phyloP scores from a whole-genome alignment of 192 early-diverging fungal genomes.

The Coemansia sp. region DNA sequence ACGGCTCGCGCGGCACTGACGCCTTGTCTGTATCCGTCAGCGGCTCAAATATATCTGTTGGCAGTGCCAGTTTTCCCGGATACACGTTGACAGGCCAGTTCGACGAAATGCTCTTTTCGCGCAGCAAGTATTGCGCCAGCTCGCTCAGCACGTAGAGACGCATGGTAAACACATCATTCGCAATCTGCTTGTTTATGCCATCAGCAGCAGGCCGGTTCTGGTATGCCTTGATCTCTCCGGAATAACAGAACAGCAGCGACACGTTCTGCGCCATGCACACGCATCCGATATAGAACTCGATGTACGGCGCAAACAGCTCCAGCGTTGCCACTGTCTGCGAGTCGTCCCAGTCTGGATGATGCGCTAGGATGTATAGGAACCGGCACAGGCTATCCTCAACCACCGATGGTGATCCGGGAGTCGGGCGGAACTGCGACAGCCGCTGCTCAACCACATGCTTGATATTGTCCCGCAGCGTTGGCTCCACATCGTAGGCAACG shows the following conservation, averaged over 20 bases:
- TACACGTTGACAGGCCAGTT: conserved; percentile 83
- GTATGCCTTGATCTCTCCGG: conserved; percentile 75
- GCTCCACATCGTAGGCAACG: conserved; percentile 85
- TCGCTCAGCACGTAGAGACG: conserved; percentile 85
- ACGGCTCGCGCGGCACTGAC: conserved; percentile 16
- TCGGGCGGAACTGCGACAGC: conserved; percentile 50
- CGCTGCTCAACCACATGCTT: conserved; percentile 62
- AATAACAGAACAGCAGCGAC: conserved; percentile 76
- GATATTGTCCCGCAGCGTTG: conserved; percentile 62
- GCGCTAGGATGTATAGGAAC: conserved; percentile 74
- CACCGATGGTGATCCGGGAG: conserved; percentile 47
- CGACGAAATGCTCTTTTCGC: conserved; percentile 66
- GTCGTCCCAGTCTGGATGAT: conserved; percentile 82
- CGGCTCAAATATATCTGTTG: conserved; percentile 66
- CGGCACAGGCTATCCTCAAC: conserved; percentile 64
- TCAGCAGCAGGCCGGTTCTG: conserved; percentile 48
- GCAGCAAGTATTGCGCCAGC: conserved; percentile 76
- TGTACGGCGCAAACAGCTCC: conserved; percentile 65
- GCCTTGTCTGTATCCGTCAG: conserved; percentile 15
- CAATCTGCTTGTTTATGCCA: neutral
- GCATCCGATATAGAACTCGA: conserved; percentile 82
- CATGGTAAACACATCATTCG: conserved; percentile 31
- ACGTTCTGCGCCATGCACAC: conserved; percentile 81
- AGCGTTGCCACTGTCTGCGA: conserved; percentile 25
- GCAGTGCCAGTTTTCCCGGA: conserved; percentile 66